Conservation (phyloP, 306 rosid genomes). For the Acmispon strigosus region DNA sequence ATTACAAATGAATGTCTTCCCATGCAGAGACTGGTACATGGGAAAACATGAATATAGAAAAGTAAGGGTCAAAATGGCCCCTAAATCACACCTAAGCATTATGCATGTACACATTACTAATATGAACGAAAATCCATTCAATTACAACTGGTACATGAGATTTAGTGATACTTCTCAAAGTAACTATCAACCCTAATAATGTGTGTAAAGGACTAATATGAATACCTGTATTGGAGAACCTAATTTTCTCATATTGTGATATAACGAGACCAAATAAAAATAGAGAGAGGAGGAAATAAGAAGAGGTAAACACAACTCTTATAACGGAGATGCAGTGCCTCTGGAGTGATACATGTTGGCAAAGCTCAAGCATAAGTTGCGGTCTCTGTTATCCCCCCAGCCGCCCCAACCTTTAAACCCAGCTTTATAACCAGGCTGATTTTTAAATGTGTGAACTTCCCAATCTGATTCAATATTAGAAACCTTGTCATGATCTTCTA, state of each 20-base stretch:
- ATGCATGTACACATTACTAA: neutral
- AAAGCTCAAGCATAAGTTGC: conserved; percentile 65
- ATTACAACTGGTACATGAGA: conserved; percentile 20
- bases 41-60: neutral
- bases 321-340: conserved; percentile 21
- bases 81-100: neutral
- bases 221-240: conserved; percentile 16
- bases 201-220: conserved; percentile 14
- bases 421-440: conserved; percentile 84
- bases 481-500: conserved; percentile 54
- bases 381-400: conserved; percentile 93
- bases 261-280: conserved; percentile 3
- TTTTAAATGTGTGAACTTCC: conserved; percentile 47
- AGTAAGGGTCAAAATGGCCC: neutral
- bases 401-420: conserved; percentile 99
- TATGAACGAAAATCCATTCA: conserved; percentile 16
- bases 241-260: conserved; percentile 16
- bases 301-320: conserved; percentile 18
- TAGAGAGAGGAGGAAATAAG: neutral
- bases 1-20: neutral
- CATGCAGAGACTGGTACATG: neutral
- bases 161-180: neutral
- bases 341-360: conserved; percentile 57
- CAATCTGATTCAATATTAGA: conserved; percentile 63
- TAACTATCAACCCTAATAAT: conserved; percentile 14